phyloP scores from a whole-genome alignment of 2,329 filamentous ascomycete species.

The Dissoconium aciculare region DNA sequence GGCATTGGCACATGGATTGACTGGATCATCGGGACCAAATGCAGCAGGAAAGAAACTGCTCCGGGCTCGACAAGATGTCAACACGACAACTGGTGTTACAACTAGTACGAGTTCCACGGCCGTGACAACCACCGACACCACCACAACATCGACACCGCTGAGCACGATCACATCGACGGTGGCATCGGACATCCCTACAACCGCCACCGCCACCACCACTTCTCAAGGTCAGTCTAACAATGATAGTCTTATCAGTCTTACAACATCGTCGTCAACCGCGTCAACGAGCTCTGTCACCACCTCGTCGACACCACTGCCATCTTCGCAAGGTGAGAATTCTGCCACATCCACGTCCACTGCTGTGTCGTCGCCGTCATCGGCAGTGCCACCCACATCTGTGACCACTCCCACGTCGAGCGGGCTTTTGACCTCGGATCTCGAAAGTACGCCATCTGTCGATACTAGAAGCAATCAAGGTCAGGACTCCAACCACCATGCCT shows the following conservation, averaged over 20 bases:
- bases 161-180: slow-evolving; percentile 11
- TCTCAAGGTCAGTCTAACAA: slow-evolving; percentile 12
- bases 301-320: slow-evolving; percentile 2
- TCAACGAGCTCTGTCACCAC: slow-evolving; percentile 4
- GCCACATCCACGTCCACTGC: slow-evolving; percentile 7
- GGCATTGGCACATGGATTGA: slow-evolving; percentile 45
- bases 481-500: too few species aligned
- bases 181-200: too few species aligned
- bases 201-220: slow-evolving; percentile 6
- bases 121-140: slow-evolving; percentile 16
- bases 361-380: slow-evolving; percentile 2
- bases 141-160: slow-evolving; percentile 14
- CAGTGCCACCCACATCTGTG: slow-evolving; percentile 1
- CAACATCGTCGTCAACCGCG: slow-evolving; percentile 6
- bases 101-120: slow-evolving; percentile 14
- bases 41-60: slow-evolving; percentile 25
- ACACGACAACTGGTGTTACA: slow-evolving; percentile 10
- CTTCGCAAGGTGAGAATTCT: slow-evolving; percentile 10
- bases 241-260: too few species aligned
- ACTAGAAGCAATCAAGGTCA: slow-evolving; percentile 10
- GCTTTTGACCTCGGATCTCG: background rate
- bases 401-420: slow-evolving; percentile 1
- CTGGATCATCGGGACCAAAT: slow-evolving; percentile 44
- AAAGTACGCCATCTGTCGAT: too few species aligned
- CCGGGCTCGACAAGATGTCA: slow-evolving; percentile 26